Base-by-base conservation (phyloP, 805 yeast genomes). In the Candida vaughaniae region DNA sequence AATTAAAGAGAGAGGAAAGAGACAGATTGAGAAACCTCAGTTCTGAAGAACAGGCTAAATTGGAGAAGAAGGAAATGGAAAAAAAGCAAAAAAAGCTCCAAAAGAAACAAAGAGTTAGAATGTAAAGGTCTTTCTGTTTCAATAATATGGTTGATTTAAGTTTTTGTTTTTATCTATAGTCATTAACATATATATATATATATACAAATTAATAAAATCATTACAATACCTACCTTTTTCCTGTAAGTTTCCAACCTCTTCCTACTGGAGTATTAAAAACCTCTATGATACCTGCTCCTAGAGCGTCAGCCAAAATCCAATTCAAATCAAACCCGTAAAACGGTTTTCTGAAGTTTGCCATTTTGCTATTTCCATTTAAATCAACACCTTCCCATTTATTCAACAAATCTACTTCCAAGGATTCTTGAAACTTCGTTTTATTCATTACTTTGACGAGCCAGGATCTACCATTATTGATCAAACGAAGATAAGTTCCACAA, bases 1-100 rank as follows among this genome's bases (percentile, higher is more conserved):
- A 83, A 62, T 78, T 76, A 45, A 80, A 75, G 51, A 82, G 75
- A 53, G 76, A 75, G 51, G 79, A 77, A 51, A 80, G 78, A 62
- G 83, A 83, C 47, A 65, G 68, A 36, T 52, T 75, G 45, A 64
- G 74, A 48, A 73, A 71, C 47, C 64, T 85, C 54, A 71, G 82
- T 31, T 82, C 87, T 43, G 88, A 82, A 52, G 93, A 84, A 56
- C 93, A 85, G 65, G 80, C 80, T 48, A 86, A 84, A 65, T 60
- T 75, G 29, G 91, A 85, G 47, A 80, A 78, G 67, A 86, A 83
- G 67, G 87, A 83, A 60, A 70, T 71, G 48, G 95, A 86, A 49
- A 87, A 82, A 70, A 87, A 80, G 62, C 86, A 82, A 57, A 80
- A 88, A 68, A 85, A 86, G 64, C 65, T 66, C 57, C 73, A 68